A percentile compares a stretch with the other conserved stretches of the same genome.
These are phyloP conservation scores for Wickerhamiella siamensis DNA, from an alignment of 805 yeast species.

Conservation along the genomic window DNA sequence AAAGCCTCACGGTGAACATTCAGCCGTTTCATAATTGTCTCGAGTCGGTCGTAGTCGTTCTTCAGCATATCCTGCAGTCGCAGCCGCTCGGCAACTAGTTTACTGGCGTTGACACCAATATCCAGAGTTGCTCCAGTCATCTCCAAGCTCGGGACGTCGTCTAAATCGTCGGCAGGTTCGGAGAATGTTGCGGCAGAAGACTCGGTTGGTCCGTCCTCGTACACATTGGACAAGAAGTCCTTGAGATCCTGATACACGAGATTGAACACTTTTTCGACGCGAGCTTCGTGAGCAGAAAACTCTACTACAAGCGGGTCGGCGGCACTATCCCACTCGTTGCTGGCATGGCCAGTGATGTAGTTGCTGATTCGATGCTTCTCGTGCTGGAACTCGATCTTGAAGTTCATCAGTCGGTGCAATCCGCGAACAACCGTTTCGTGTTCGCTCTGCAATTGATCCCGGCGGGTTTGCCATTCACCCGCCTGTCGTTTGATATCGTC, in stretches of 20 bases:
- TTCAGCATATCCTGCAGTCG: background rate
- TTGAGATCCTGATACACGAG: background rate
- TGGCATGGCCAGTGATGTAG: background rate
- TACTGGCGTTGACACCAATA: background rate
- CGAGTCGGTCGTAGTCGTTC: background rate
- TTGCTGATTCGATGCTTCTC: background rate
- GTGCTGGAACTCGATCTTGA: background rate
- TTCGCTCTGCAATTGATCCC: background rate
- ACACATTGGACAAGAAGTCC: background rate
- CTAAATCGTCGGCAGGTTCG: background rate
- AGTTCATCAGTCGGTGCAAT: background rate
- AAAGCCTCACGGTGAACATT: background rate
- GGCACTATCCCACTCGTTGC: background rate
- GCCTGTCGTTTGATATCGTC: background rate
- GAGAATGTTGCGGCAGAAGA: constrained; percentile 1
- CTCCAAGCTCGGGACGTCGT: background rate
- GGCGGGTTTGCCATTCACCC: background rate
- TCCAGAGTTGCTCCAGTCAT: background rate
- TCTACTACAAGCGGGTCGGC: background rate
- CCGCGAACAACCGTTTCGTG: background rate
- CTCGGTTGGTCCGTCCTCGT: background rate
- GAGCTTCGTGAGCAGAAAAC: background rate
- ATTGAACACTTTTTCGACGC: background rate
- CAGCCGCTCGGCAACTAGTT: background rate
- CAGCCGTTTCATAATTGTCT: background rate